phyloP scores from a whole-genome alignment of 2,329 filamentous ascomycete species.

The Penicillium sumatraense region DNA sequence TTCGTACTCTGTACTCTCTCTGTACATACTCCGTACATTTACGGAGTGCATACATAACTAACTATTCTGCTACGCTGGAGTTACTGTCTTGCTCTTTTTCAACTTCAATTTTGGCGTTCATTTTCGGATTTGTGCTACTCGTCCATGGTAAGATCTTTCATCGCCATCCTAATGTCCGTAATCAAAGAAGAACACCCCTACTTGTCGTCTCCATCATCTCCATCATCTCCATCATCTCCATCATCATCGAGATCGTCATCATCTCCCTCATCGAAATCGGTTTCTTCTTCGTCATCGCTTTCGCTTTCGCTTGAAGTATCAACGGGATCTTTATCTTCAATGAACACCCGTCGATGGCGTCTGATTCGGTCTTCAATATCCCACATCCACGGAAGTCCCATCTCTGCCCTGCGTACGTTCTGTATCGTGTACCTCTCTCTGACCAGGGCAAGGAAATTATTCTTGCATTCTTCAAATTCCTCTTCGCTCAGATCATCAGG shows the following conservation, averaged over 20 bases:
- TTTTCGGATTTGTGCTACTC: too few relatives aligned
- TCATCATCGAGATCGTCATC: neutral
- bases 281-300: neutral
- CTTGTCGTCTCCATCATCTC: neutral
- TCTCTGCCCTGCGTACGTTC: neutral
- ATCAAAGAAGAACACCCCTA: too few relatives aligned
- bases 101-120: neutral
- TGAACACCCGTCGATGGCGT: neutral
- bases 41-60: too few relatives aligned
- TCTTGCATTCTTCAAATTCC: neutral
- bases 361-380: neutral
- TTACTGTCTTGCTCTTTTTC: neutral
- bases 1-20: too few relatives aligned
- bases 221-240: neutral
- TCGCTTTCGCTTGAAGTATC: neutral
- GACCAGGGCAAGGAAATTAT: neutral
- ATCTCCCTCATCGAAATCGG: neutral
- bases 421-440: neutral
- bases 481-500: neutral
- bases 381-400: neutral
- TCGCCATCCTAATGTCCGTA: too few relatives aligned
- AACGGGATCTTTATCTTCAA: neutral
- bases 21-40: too few relatives aligned
- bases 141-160: too few relatives aligned
- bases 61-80: too few relatives aligned